Percentiles rank a stretch among this genome's conserved stretches.
phyloP scores from a whole-genome alignment of 345 rosid genomes.

The Lumnitzera littorea region DNA sequence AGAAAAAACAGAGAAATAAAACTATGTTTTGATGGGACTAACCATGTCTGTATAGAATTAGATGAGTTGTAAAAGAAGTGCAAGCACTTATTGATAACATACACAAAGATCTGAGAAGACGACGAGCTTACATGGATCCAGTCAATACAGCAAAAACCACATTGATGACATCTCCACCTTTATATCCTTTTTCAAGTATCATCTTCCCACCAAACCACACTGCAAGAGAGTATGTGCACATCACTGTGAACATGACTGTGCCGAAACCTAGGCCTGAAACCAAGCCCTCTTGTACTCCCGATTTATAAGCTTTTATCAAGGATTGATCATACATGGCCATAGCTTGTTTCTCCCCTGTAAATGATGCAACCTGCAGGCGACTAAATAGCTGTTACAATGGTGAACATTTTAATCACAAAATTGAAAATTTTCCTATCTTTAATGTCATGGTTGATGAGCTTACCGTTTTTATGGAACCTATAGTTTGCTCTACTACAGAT shows the following conservation, averaged over 20 bases:
- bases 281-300: conserved; percentile 29
- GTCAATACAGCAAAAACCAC: conserved; percentile 32
- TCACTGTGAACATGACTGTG: conserved; percentile 7
- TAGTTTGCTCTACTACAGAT: conserved; percentile 25
- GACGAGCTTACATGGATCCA: conserved; percentile 32
- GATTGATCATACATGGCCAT: conserved; percentile 24
- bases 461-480: conserved; percentile 48
- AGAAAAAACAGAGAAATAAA: too few species aligned
- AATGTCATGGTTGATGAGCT: background rate
- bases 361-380: conserved; percentile 38
- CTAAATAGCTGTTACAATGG: background rate
- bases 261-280: conserved; percentile 37
- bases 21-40: too few species aligned
- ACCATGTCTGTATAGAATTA: too few species aligned
- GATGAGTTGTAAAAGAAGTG: too few species aligned
- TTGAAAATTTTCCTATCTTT: background rate
- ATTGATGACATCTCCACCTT: conserved; percentile 33
- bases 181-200: conserved; percentile 38
- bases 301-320: conserved; percentile 26
- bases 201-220: conserved; percentile 50
- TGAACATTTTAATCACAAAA: background rate
- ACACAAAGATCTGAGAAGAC: background rate
- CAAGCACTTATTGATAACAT: too few species aligned
- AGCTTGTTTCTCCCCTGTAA: conserved; percentile 45
- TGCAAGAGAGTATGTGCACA: conserved; percentile 27